A percentile compares a stretch with the other conserved stretches of the same genome.
Evolutionary conservation across 257 asterid species (phyloP).

Genomic region (Perilla frutescens): DNA sequence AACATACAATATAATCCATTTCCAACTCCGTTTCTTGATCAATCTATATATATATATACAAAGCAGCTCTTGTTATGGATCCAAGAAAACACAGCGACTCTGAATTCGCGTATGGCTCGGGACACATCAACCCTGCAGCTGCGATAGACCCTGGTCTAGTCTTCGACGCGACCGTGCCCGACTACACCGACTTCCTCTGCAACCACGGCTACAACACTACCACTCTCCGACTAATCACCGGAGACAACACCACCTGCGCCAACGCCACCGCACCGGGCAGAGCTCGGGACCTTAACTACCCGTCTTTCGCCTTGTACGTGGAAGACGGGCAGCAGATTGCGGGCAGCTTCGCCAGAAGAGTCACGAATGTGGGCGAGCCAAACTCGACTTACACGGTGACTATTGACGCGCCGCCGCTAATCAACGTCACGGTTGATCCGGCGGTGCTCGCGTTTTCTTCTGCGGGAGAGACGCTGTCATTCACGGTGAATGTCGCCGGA

Average conservation of each 20-base stretch:
- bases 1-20: no score
- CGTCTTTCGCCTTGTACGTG: conserved; percentile 51
- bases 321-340: conserved; percentile 43
- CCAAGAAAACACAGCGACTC: conserved; percentile 38
- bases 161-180: conserved; percentile 44
- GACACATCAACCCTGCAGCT: conserved; percentile 54
- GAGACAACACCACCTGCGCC: conserved; percentile 46
- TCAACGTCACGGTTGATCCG: conserved; percentile 46
- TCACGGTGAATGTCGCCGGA: conserved; percentile 48
- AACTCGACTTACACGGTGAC: conserved; percentile 46
- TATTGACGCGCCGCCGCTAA: conserved; percentile 25
- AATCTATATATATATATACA: no score
- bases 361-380: conserved; percentile 51
- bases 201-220: conserved; percentile 56
- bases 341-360: conserved; percentile 44
- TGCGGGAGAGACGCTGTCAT: conserved; percentile 50
- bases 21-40: no score
- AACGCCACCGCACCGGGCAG: conserved; percentile 37
- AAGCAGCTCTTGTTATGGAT: conserved; percentile 49
- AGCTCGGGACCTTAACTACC: conserved; percentile 58
- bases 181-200: conserved; percentile 57
- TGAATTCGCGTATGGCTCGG: conserved; percentile 56
- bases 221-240: conserved; percentile 43
- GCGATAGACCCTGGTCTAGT: conserved; percentile 56
- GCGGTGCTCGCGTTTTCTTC: conserved; percentile 45